Base-by-base conservation (phyloP, 1,284 basidiomycete genomes). In the Cutaneotrichosporon dermatis region DNA sequence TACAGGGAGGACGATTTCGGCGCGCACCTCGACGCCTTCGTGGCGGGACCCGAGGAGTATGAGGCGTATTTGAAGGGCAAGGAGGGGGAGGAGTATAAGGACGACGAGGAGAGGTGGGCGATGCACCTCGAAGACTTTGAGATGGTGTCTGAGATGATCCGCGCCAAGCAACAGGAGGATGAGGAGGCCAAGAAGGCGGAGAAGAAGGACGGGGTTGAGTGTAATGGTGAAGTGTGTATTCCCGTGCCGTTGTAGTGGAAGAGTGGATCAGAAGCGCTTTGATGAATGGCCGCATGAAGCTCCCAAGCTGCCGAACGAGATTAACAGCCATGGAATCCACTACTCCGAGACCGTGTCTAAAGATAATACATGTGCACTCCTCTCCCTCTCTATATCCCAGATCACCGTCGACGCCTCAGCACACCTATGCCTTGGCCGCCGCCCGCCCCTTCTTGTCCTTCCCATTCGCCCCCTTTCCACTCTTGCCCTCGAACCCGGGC, bases 381-480 rank as follows among this genome's bases (percentile, higher is more conserved):
- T 25, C 25, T 25, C 8, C n/a, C 43, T 15, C 43, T 15, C 6
- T 15, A 12, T 6, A 5, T 16, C 43, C 13, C 13, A 13, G 43
- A 13, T 8, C 12, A 7, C n/a, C 25, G 25, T 25, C 25, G 25
- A 25, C 25, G 25, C 25, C 25, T 25, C 25, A 25, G 25, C 25
- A 25, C 25, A 25, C 25, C 50, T 51, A 51, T 41, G 50, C 50
- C 16, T 40, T 39, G 11, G 50, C 50, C 8, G 37, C 50, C 15
- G 50, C 50, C 6, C 50, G 50, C 50, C n/a, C 37, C 39, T 51
- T 51, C 37, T 41, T 40, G 16, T 51, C 50, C 50, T 41, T 51
- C n/a, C 49, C 37, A 4, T 40, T 40, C 9, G 12, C 9, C 9
- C 43, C 15, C 15, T 44, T 46, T 9, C 44, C 44, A 7, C 25